Conservation (phyloP, 2,329 filamentous ascomycete genomes). For the Biscogniauxia sp. region DNA sequence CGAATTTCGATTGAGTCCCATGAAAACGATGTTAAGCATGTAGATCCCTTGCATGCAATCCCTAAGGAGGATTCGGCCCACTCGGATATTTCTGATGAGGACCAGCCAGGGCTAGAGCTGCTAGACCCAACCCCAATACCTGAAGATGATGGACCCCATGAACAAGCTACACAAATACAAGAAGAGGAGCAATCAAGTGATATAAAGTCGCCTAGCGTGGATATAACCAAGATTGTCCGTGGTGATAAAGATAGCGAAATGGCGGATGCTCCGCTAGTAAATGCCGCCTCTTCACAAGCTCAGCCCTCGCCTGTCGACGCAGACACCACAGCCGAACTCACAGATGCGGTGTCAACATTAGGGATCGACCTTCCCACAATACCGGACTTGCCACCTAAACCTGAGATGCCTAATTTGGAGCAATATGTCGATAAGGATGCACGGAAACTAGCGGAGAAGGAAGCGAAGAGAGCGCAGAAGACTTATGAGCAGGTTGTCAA, state of each 20-base stretch:
- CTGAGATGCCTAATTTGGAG: conserved; percentile 54
- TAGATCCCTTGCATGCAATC: conserved; percentile 12
- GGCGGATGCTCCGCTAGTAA: conserved; percentile 2
- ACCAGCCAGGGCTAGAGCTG: conserved; percentile 24
- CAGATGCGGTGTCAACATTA: conserved; percentile 17
- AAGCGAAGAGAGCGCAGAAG: conserved; percentile 61
- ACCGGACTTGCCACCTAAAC: conserved; percentile 52
- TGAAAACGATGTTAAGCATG: conserved; percentile 29
- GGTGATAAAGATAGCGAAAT: neutral
- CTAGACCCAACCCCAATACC: conserved; percentile 26
- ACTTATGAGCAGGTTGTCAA: conserved; percentile 66
- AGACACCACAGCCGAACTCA: conserved; percentile 8
- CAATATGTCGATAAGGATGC: conserved; percentile 62
- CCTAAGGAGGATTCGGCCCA: conserved; percentile 9
- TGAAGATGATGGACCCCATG: conserved; percentile 18
- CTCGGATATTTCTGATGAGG: conserved; percentile 9
- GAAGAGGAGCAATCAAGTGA: neutral
- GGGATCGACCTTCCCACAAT: conserved; percentile 39
- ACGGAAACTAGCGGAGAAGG: conserved; percentile 67
- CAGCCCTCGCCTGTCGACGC: conserved; percentile 4
- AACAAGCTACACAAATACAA: neutral
- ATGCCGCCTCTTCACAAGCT: conserved; percentile 1
- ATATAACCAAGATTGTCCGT: neutral
- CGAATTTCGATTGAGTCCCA: conserved; percentile 46
- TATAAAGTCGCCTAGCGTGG: neutral